These are phyloP conservation scores for Arachis stenosperma DNA, from an alignment of 306 rosid species.

Conservation along the genomic window DNA sequence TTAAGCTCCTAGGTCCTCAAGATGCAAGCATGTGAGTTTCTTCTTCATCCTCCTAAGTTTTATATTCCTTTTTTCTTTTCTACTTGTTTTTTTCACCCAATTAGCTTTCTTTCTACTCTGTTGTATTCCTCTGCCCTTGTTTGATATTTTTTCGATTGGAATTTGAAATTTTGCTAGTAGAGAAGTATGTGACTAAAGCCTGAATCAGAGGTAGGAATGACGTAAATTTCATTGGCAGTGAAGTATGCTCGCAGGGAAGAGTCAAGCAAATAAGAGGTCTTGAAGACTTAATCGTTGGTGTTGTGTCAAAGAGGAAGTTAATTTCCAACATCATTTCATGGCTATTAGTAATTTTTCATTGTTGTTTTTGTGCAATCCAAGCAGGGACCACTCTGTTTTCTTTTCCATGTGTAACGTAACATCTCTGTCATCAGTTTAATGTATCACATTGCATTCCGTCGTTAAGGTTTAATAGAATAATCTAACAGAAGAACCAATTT, in stretches of 20 bases:
- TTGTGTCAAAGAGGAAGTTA: slow-evolving; percentile 48
- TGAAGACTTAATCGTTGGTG: slow-evolving; percentile 65
- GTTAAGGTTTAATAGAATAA: no score
- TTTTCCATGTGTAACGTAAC: no score
- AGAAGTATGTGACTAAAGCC: neutral
- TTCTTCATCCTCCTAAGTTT: neutral
- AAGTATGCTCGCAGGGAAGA: slow-evolving; percentile 87
- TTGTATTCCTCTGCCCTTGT: neutral
- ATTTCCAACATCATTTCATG: no score
- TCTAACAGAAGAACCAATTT: no score
- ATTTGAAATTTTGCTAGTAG: neutral
- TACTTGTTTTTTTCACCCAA: neutral
- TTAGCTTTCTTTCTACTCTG: neutral
- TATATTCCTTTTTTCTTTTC: neutral
- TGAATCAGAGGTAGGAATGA: no score
- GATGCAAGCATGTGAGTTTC: slow-evolving; percentile 77
- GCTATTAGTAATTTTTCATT: no score
- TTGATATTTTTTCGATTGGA: neutral
- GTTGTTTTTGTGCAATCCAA: no score
- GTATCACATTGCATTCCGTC: no score
- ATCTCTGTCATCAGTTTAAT: no score
- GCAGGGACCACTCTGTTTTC: no score
- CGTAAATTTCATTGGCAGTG: slow-evolving; percentile 19
- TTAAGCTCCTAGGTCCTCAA: slow-evolving; percentile 80
- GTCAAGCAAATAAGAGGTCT: slow-evolving; percentile 82